Conservation (phyloP, 257 asterid genomes). For the Craterostigma plantagineum region DNA sequence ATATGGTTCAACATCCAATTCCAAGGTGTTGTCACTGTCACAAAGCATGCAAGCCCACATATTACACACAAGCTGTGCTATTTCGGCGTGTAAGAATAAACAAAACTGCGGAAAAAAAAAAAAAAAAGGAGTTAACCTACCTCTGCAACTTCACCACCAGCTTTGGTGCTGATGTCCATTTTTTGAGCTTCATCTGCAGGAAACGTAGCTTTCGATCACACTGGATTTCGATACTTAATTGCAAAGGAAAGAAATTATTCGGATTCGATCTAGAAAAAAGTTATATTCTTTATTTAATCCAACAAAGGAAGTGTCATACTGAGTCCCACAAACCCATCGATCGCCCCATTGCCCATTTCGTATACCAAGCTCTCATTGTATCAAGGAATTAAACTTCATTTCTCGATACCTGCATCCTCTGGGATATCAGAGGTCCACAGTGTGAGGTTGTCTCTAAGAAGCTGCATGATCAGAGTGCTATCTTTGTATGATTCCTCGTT, state of each 20-base stretch:
- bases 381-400: no score
- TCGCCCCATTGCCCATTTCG: no score
- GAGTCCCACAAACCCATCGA: no score
- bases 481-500: slow-evolving; percentile 88
- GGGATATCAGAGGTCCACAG: slow-evolving; percentile 84
- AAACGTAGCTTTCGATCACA: slow-evolving; percentile 1
- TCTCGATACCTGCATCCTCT: slow-evolving; percentile 78
- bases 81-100: no score
- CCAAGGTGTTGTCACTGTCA: no score
- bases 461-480: slow-evolving; percentile 85
- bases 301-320: background rate
- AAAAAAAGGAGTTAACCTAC: slow-evolving; percentile 15
- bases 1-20: no score
- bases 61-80: no score
- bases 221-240: background rate
- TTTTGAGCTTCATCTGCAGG: slow-evolving; percentile 30
- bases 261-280: no score
- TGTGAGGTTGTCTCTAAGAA: slow-evolving; percentile 81
- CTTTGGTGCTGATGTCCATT: slow-evolving; percentile 29
- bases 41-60: background rate
- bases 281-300: no score
- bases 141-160: slow-evolving; percentile 52
- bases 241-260: no score
- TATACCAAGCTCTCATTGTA: no score
- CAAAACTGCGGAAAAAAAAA: background rate